Base-by-base conservation (phyloP, 495 filamentous ascomycete genomes). In the Entonaema liquescens region DNA sequence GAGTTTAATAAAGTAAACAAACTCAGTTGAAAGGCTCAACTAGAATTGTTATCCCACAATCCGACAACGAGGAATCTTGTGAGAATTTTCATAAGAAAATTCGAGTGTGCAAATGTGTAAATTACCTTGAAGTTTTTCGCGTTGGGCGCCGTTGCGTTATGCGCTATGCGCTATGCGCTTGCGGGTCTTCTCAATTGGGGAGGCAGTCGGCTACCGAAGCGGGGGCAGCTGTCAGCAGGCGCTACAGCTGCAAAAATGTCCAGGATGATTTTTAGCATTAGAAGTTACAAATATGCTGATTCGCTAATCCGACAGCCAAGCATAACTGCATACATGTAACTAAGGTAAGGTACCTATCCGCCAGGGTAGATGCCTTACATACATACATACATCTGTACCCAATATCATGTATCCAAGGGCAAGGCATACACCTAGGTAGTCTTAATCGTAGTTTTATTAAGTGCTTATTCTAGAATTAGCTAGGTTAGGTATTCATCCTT, bases 61-160 rank as follows among this genome's bases (percentile, higher is more conserved):
- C 62, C 65, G 63, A 50, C 49, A 71, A 67, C 63, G 57, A 19
- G 52, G 17, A 59, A 59, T 58, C 69, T 67, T 44, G 55, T 57
- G 59, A 58, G n/a, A 57, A 55, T 55, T 68, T 29, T 26, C n/a
- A n/a, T n/a, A 36, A 29, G 42, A 65, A 23, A 21, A 12, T 7
- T 73, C 62, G 56, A 65, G 65, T 69, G 63, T 61, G 62, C 29
- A 49, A 58, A 53, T 53, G 49, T 47, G 42, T 19, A 47, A 59
- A 58, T 17, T 59, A 31, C 47, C 52, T 57, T 68, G 65, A 68
- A 68, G 55, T 72, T 72, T 72, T 68, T 68, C 52, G 59, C 65
- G 65, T 72, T 72, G 70, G 70, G 70, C 64, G 65, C 60, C 54
- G 35, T 36, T 72, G 70, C 70, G 59, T 72, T 72, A 72, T 72